Percentiles rank a stretch among this genome's conserved stretches.
Evolutionary conservation across 2,329 filamentous ascomycete genomes (phyloP).

Genomic region (Bipolaris gigantea): DNA sequence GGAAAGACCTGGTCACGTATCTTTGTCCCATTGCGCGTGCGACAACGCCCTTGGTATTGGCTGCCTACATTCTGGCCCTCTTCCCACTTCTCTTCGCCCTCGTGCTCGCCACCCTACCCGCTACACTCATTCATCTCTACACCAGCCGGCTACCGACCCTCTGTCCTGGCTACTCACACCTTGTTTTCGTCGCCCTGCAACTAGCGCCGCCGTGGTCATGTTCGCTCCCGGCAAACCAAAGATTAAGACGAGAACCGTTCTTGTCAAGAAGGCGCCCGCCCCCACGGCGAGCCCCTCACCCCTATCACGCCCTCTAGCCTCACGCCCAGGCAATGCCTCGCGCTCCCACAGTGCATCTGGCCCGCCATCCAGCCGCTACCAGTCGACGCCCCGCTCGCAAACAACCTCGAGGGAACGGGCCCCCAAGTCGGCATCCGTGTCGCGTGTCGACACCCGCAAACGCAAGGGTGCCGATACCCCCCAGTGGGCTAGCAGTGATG

Average conservation of each 20-base stretch:
- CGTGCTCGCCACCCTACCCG: slow-evolving; percentile 7
- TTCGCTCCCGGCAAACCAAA: slow-evolving; percentile 37
- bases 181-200: slow-evolving; percentile 5
- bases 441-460: slow-evolving; percentile 33
- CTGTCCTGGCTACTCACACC: slow-evolving; percentile 5
- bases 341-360: slow-evolving; percentile 21
- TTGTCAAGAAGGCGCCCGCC: slow-evolving; percentile 31
- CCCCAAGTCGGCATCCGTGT: slow-evolving; percentile 33
- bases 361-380: slow-evolving; percentile 34
- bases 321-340: slow-evolving; percentile 11
- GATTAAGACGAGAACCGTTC: slow-evolving; percentile 39
- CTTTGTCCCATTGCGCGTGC: slow-evolving; percentile 16
- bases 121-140: slow-evolving; percentile 19
- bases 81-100: slow-evolving; percentile 13
- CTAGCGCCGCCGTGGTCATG: slow-evolving; percentile 24
- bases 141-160: slow-evolving; percentile 8
- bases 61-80: slow-evolving; percentile 19
- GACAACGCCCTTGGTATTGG: slow-evolving; percentile 19
- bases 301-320: slow-evolving; percentile 10
- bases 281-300: slow-evolving; percentile 17
- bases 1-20: slow-evolving; percentile 19
- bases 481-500: slow-evolving; percentile 40
- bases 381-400: slow-evolving; percentile 21
- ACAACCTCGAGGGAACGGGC: slow-evolving; percentile 21
- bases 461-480: slow-evolving; percentile 42